These are phyloP conservation scores for Phytophthora sansomeana DNA, from an alignment of 352 stramenopile genomes.

Conservation along the genomic window DNA sequence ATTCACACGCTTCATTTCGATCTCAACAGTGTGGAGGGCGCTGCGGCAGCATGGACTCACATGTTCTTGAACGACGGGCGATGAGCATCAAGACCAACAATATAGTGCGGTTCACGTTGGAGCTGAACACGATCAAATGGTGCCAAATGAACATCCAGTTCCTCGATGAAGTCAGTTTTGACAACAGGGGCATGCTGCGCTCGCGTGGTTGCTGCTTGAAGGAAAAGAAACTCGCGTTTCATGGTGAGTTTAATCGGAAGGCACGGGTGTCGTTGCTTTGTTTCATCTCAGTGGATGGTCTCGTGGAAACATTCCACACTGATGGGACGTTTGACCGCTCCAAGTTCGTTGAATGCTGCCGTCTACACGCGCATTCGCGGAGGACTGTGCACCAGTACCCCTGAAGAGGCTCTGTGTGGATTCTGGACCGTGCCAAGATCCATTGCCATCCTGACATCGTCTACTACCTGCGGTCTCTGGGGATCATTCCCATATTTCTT, in stretches of 20 bases:
- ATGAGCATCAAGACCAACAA: constrained; percentile 15
- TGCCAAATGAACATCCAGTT: too few relatives aligned
- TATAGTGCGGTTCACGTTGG: too few relatives aligned
- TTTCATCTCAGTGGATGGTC: neutral
- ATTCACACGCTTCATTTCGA: constrained; percentile 12
- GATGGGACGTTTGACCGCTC: neutral
- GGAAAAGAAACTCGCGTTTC: constrained; percentile 16
- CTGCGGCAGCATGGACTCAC: constrained; percentile 9
- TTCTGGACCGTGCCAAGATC: neutral
- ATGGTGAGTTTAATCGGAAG: constrained; percentile 10
- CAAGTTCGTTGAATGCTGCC: neutral
- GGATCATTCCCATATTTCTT: too few relatives aligned
- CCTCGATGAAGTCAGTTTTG: constrained; percentile 10
- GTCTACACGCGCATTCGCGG: neutral
- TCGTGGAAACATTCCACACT: neutral
- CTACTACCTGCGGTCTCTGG: too few relatives aligned
- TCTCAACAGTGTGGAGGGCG: constrained; percentile 15
- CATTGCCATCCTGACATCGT: too few relatives aligned
- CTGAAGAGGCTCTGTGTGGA: neutral
- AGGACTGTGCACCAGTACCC: neutral
- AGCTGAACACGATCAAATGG: too few relatives aligned
- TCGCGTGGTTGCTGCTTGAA: constrained; percentile 14
- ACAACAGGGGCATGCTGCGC: constrained; percentile 9
- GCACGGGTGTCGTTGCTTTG: constrained; percentile 17
- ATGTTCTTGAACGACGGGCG: constrained; percentile 9